These are phyloP conservation scores for Beauveria australis DNA, from an alignment of 2,329 filamentous ascomycete genomes.

Conservation along the genomic window DNA sequence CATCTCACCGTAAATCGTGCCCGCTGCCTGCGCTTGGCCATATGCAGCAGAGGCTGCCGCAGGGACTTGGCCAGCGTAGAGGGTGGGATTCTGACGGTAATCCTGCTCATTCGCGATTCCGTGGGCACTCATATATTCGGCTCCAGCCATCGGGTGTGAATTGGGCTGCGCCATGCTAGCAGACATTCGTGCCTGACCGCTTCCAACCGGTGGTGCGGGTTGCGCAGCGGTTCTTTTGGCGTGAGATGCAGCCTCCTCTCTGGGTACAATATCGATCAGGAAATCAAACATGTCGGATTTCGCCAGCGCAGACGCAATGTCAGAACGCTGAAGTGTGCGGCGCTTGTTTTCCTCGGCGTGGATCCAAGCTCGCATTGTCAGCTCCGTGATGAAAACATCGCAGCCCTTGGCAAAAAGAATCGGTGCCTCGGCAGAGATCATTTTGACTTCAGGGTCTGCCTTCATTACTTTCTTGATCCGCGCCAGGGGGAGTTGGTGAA, in stretches of 20 bases:
- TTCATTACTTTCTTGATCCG: constrained; percentile 99
- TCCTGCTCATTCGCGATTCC: constrained; percentile 61
- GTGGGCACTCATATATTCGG: constrained; percentile 58
- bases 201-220: constrained; percentile 36
- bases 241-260: constrained; percentile 83
- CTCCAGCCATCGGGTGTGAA: constrained; percentile 49
- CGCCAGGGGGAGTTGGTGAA: constrained; percentile 93
- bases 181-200: constrained; percentile 43
- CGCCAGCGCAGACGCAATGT: constrained; percentile 89
- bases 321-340: constrained; percentile 85
- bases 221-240: constrained; percentile 64
- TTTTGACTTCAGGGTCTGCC: constrained; percentile 97
- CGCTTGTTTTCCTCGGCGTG: constrained; percentile 99
- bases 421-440: constrained; percentile 97
- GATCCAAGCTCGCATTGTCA: constrained; percentile 99
- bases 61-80: constrained; percentile 77
- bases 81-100: constrained; percentile 69
- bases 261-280: constrained; percentile 94
- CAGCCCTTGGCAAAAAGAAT: constrained; percentile 98
- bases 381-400: constrained; percentile 97
- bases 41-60: constrained; percentile 63
- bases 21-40: constrained; percentile 63
- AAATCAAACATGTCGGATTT: constrained; percentile 99
- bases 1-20: constrained; percentile 67
- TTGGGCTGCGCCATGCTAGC: constrained; percentile 42